These are phyloP conservation scores for Hymenoscyphus infarciens DNA, from an alignment of 2,329 filamentous ascomycete genomes.

Conservation along the genomic window DNA sequence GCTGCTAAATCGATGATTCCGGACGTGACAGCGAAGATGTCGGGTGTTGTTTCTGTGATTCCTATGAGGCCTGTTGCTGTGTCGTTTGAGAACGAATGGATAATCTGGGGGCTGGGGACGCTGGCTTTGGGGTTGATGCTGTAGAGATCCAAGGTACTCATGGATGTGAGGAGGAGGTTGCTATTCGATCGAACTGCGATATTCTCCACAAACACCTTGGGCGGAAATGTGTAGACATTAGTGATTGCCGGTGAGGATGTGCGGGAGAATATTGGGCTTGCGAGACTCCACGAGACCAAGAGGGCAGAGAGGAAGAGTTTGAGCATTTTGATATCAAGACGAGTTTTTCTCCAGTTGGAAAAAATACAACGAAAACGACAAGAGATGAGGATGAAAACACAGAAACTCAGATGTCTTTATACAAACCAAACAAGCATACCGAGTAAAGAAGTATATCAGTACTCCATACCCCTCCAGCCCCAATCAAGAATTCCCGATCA, in stretches of 20 bases:
- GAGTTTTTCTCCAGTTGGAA: too few species aligned
- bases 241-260: constrained; percentile 1
- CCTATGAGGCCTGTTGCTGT: constrained; percentile 30
- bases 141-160: constrained; percentile 26
- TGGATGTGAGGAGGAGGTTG: constrained; percentile 43
- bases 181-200: constrained; percentile 45
- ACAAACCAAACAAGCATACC: too few species aligned
- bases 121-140: constrained; percentile 26
- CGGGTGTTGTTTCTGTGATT: constrained; percentile 33
- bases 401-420: too few species aligned
- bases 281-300: too few species aligned
- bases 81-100: constrained; percentile 33
- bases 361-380: too few species aligned
- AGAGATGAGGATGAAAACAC: too few species aligned
- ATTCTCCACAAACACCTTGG: constrained; percentile 20
- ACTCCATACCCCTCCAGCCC: too few species aligned
- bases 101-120: constrained; percentile 23
- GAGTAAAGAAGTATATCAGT: too few species aligned
- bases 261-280: too few species aligned
- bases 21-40: constrained; percentile 17
- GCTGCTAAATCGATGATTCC: constrained; percentile 15
- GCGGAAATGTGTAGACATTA: constrained; percentile 15
- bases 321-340: too few species aligned
- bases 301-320: too few species aligned
- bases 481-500: too few species aligned